A percentile compares a stretch with the other conserved stretches of the same genome.
Conservation (phyloP, 169 alveolate species). For the Cryptosporidium sp. region DNA sequence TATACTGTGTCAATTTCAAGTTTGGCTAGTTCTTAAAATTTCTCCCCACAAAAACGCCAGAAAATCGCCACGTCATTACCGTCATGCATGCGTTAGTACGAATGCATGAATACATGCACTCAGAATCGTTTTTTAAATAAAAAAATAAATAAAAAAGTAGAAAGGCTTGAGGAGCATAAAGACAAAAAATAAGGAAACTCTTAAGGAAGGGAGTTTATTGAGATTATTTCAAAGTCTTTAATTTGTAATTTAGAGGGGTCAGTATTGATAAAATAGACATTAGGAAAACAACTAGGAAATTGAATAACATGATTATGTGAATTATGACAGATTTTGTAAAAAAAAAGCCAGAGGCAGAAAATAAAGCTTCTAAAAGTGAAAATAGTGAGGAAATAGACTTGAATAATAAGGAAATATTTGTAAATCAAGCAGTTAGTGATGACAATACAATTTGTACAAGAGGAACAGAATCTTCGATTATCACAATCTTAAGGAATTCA, state of each 20-base stretch:
- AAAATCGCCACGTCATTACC: not conserved
- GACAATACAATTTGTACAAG: slow-evolving; percentile 51
- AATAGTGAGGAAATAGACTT: slow-evolving; percentile 18
- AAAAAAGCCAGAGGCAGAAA: slow-evolving; percentile 6
- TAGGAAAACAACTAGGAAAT: not conserved
- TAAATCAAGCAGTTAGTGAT: slow-evolving; percentile 20
- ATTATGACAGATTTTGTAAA: slow-evolving; percentile 45
- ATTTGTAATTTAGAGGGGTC: not conserved
- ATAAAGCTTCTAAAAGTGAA: slow-evolving; percentile 10
- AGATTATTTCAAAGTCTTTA: not conserved
- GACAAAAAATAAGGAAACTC: not conserved
- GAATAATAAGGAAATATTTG: not conserved
- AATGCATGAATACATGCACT: slow-evolving; percentile 54
- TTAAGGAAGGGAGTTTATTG: not conserved
- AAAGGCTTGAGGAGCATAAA: not conserved
- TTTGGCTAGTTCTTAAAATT: not conserved
- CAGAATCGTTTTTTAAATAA: slow-evolving; percentile 54
- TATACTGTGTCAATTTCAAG: not conserved
- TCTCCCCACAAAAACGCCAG: not conserved
- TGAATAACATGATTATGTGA: slow-evolving; percentile 15
- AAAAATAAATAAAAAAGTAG: not conserved
- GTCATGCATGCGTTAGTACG: not conserved
- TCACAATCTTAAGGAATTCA: slow-evolving; percentile 43
- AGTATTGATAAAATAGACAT: not conserved
- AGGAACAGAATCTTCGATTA: slow-evolving; percentile 58